A percentile compares a stretch with the other conserved stretches of the same genome.
phyloP scores from a whole-genome alignment of 768 basidiomycete genomes.

The Tricholoma sp. region DNA sequence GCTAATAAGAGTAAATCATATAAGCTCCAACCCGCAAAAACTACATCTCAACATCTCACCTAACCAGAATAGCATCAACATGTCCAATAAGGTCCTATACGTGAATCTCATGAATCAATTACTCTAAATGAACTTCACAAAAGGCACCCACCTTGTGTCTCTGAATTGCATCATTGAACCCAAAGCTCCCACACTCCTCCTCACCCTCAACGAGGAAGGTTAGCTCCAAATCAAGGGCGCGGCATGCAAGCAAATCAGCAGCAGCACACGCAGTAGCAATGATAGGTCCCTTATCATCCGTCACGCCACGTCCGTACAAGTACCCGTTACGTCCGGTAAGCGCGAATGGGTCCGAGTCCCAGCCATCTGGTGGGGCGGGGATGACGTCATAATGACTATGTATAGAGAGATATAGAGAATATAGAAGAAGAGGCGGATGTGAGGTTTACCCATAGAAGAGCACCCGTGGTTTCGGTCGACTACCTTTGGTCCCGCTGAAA shows the following conservation, averaged over 20 bases:
- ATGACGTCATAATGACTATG: conserved; percentile 96
- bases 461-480: conserved; percentile 60
- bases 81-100: conserved; percentile 72
- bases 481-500: conserved; percentile 66
- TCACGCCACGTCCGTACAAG: conserved; percentile 85
- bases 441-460: conserved; percentile 80
- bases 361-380: conserved; percentile 64
- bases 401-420: neutral
- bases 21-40: conserved; percentile 2
- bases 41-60: conserved; percentile 34
- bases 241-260: conserved; percentile 65
- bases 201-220: conserved; percentile 94
- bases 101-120: neutral
- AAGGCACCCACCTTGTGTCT: conserved; percentile 56
- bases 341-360: conserved; percentile 82
- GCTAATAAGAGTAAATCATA: conserved; percentile 27
- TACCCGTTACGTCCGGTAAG: conserved; percentile 84
- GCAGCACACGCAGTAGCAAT: conserved; percentile 89
- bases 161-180: conserved; percentile 74
- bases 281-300: conserved; percentile 95
- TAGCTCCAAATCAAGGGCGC: conserved; percentile 79
- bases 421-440: neutral
- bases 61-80: conserved; percentile 86
- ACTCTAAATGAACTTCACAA: too few species aligned
- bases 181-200: conserved; percentile 90